A percentile compares a stretch with the other conserved stretches of the same genome.
Evolutionary conservation across 441 rosid genomes (phyloP).

Genomic region (Iberis amara): DNA sequence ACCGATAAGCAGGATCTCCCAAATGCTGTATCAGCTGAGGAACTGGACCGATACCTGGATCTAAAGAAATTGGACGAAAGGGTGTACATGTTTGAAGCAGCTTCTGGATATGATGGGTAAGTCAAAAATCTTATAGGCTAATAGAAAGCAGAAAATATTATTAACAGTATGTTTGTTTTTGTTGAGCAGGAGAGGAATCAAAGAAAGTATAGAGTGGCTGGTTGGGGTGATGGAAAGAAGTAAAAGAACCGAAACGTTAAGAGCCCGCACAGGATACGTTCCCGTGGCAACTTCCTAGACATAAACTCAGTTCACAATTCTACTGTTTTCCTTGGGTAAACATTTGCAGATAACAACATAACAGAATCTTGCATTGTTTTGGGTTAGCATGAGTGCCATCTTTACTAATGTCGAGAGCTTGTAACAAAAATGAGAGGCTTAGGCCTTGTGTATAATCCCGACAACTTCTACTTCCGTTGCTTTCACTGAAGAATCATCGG

Average conservation of each 20-base stretch:
- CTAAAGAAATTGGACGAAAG: constrained; percentile 90
- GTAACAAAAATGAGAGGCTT: no score
- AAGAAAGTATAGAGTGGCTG: constrained; percentile 82
- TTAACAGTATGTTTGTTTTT: neutral
- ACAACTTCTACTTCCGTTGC: no score
- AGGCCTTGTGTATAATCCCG: no score
- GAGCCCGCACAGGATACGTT: constrained; percentile 57
- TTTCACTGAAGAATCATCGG: no score
- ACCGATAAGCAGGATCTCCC: constrained; percentile 60
- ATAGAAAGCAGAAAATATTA: neutral
- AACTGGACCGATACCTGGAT: constrained; percentile 70
- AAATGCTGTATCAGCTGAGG: constrained; percentile 80
- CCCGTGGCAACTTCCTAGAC: constrained; percentile 38
- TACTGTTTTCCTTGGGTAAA: constrained; percentile 29
- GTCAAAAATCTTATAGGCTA: constrained; percentile 4
- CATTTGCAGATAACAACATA: constrained; percentile 51
- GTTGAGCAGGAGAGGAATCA: constrained; percentile 71
- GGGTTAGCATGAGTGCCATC: constrained; percentile 23
- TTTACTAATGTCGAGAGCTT: no score
- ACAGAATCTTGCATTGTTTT: constrained; percentile 33
- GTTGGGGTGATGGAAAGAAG: constrained; percentile 90
- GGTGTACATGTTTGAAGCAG: constrained; percentile 87
- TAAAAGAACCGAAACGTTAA: constrained; percentile 86
- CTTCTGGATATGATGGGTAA: constrained; percentile 88
- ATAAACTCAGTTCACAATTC: no score